Evolutionary conservation across 2,329 filamentous ascomycete genomes (phyloP).

Genomic region (Penicillium sp.): DNA sequence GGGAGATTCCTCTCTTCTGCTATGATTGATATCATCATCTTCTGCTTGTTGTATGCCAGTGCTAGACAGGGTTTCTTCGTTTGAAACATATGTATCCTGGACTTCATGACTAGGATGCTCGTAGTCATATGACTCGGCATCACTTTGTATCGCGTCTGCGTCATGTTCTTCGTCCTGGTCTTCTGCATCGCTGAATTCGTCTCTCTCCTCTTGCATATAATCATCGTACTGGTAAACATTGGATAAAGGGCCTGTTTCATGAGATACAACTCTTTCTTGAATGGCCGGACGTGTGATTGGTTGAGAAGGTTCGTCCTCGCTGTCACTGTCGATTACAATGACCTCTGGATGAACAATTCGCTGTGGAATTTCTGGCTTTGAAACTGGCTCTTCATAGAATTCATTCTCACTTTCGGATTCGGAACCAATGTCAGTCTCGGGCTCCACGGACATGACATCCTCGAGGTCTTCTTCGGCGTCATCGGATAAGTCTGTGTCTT

Average conservation of each 20-base stretch:
- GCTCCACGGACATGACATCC: conserved; percentile 8
- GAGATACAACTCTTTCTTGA: background rate
- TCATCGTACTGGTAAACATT: background rate
- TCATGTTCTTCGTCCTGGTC: background rate
- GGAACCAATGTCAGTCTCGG: conserved; percentile 15
- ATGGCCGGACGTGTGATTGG: background rate
- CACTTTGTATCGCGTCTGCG: background rate
- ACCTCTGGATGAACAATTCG: conserved; percentile 28
- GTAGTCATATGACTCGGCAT: background rate
- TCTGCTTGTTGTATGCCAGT: background rate
- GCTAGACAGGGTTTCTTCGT: background rate
- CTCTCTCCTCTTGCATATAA: background rate
- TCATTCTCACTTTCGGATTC: conserved; percentile 17
- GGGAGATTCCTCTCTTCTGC: background rate
- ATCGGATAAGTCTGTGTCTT: conserved; percentile 16
- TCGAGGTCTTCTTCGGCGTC: conserved; percentile 16
- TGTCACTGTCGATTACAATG: conserved; percentile 42
- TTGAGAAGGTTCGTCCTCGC: conserved; percentile 31
- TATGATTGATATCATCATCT: background rate
- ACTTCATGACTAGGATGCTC: background rate
- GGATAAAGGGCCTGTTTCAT: background rate
- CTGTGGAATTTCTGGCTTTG: conserved; percentile 9
- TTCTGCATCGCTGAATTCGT: background rate
- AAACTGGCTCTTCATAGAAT: background rate
- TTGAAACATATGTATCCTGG: background rate